Evolutionary conservation across 192 early-diverging fungal species (phyloP).

Genomic region (Coemansia sp.): DNA sequence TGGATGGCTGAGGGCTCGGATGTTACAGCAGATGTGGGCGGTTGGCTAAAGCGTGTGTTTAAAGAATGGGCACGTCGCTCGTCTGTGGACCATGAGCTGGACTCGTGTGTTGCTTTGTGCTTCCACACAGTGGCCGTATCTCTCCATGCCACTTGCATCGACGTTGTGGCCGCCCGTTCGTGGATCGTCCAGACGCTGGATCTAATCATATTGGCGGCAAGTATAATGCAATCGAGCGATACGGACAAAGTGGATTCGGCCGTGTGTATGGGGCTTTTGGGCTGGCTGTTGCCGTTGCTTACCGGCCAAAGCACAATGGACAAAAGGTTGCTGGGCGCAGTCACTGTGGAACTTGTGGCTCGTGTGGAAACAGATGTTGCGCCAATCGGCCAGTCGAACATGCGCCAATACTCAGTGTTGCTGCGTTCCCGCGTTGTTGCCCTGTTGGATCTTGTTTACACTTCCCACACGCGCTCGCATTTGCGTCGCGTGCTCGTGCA

Average conservation of each 20-base stretch:
- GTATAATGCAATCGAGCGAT: constrained; percentile 7
- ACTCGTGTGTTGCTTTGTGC: not conserved
- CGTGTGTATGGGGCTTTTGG: constrained; percentile 1
- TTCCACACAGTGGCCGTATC: constrained; percentile 15
- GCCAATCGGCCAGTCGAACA: not conserved
- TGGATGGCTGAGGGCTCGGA: constrained; percentile 4
- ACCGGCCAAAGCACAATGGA: constrained; percentile 10
- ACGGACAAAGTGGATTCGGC: not conserved
- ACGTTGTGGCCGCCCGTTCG: constrained; percentile 4
- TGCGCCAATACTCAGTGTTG: constrained; percentile 26
- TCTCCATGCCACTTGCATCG: constrained; percentile 1
- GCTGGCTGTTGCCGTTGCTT: constrained; percentile 37
- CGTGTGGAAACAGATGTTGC: constrained; percentile 9
- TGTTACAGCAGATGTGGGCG: not conserved
- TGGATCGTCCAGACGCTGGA: constrained; percentile 28
- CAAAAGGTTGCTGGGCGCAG: not conserved
- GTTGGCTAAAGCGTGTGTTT: constrained; percentile 32
- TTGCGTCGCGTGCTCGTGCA: constrained; percentile 19
- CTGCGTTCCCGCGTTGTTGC: constrained; percentile 26
- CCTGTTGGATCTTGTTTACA: constrained; percentile 20
- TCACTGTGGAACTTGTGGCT: constrained; percentile 16
- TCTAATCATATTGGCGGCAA: constrained; percentile 31
- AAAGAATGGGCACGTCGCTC: constrained; percentile 27
- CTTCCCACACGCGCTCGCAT: not conserved
- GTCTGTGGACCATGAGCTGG: not conserved